Evolutionary conservation across 1,284 basidiomycete species (phyloP), one percentile per base, ranked within the genome.

Genomic region (Malassezia equina): DNA sequence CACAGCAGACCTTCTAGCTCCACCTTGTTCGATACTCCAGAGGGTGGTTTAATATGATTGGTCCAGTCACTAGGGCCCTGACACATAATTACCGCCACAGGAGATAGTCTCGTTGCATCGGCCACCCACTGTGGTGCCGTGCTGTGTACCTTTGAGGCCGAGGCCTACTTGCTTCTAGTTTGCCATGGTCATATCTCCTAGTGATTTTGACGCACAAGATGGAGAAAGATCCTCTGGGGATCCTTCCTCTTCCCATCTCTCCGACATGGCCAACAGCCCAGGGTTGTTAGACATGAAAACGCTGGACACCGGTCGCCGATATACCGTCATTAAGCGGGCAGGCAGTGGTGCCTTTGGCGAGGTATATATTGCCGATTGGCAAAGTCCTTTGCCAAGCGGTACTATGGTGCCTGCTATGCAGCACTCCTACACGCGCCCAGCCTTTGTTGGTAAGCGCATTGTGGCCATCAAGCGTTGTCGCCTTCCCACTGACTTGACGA

Each of bases 291-390:
- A 39, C 11, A 1, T 9, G 36, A 11, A 13, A 1, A 39, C n/a
- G 17, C 59, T 64, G 15, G 69, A 69, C 51, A 64, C 65, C 7
- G 59, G 63, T 2, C 51, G 71, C 34, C 62, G 70, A 50, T 74
- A 67, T 34, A 66, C 65, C 34, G 61, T 71, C 24, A 73, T 74
- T 59, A 65, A 65, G 40, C 66, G 67, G 31, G 60, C 69, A 29
- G 71, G 71, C 2, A 67, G 69, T 21, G 71, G 71, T 23, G 70
- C 67, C 21, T 74, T 99, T 73, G 93, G 93, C 56, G 96, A 90
- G 7, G 93, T 99, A 59, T 91, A 88, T 84, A 81, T 99, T 63
- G 96, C 91, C 75, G 94, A 99, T 81, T 98, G 93, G 93, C 90
- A 94, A 80, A 90, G 89, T 71, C 84, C 86, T 52, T 80, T 99